A percentile compares a stretch with the other conserved stretches of the same genome.
These are phyloP conservation scores for Botrytis fabae DNA, from an alignment of 2,329 filamentous ascomycete species.

Conservation along the genomic window DNA sequence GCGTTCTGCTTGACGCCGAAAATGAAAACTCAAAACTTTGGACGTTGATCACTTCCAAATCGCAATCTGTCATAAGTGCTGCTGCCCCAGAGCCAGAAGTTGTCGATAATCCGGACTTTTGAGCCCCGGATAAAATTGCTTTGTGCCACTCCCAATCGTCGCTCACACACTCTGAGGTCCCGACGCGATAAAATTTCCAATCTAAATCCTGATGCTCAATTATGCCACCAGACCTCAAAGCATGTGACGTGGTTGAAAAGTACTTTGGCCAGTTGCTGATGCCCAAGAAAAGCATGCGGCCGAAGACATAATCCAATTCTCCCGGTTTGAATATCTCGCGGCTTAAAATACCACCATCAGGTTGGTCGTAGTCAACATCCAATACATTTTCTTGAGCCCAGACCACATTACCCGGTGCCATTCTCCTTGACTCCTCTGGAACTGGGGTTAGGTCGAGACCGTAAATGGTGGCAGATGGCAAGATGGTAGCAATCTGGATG, in stretches of 20 bases:
- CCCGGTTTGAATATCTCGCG: conserved; percentile 13
- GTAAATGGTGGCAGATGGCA: conserved; percentile 15
- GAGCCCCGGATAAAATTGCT: conserved; percentile 1
- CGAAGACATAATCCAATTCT: conserved; percentile 18
- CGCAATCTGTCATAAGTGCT: not conserved
- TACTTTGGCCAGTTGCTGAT: conserved; percentile 17
- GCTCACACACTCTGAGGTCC: conserved; percentile 6
- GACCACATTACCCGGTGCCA: conserved; percentile 11
- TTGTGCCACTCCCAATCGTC: conserved; percentile 18
- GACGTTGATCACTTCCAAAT: conserved; percentile 1
- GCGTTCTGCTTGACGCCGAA: conserved; percentile 8
- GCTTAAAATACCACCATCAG: not conserved
- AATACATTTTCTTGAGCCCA: conserved; percentile 20
- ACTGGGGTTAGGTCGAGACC: conserved; percentile 18
- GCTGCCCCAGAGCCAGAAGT: conserved; percentile 1
- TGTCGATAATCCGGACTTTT: conserved; percentile 12
- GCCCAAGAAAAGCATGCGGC: conserved; percentile 21
- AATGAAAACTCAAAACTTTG: conserved; percentile 23
- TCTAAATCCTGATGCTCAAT: conserved; percentile 24
- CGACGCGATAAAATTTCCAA: conserved; percentile 22
- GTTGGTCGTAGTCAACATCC: conserved; percentile 6
- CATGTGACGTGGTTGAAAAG: conserved; percentile 10
- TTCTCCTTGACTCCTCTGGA: not conserved
- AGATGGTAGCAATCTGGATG: conserved; percentile 15
- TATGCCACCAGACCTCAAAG: conserved; percentile 9